Conservation (phyloP, 306 rosid genomes). For the Senna tora region DNA sequence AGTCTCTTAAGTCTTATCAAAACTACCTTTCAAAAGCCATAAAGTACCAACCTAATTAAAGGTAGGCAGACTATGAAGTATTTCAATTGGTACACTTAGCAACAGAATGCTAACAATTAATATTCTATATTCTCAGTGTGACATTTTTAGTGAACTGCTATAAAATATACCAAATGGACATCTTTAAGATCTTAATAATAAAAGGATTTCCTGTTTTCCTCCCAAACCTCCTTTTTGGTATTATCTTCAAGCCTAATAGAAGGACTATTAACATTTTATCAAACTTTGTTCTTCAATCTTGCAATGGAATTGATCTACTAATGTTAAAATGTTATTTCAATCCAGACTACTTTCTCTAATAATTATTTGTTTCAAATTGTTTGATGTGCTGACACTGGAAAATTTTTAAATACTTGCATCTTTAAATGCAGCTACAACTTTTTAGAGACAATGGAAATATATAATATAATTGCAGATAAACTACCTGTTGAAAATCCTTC, state of each 20-base stretch:
- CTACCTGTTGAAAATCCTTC: conserved; percentile 95
- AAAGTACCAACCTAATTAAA: not conserved
- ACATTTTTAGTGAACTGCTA: not conserved
- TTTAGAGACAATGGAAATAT: not conserved
- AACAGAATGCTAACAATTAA: not conserved
- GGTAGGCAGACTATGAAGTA: not conserved
- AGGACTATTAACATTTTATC: not conserved
- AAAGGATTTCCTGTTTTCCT: not conserved
- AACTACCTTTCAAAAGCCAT: not conserved
- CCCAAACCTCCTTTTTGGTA: conserved; percentile 9
- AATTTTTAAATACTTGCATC: not conserved
- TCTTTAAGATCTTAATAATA: not conserved
- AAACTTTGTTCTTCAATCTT: conserved; percentile 24
- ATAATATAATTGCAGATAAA: conserved; percentile 20
- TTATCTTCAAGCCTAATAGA: conserved; percentile 6
- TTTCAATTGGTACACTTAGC: not conserved
- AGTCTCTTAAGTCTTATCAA: not conserved
- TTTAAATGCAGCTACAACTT: not conserved
- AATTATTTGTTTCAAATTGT: not conserved
- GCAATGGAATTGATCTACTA: not conserved
- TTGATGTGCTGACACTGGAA: not conserved
- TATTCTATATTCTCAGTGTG: not conserved
- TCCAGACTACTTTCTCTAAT: not conserved
- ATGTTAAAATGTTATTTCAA: conserved; percentile 22
- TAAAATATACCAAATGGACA: not conserved